Base-by-base conservation (phyloP, 495 filamentous ascomycete genomes). In the Daldinia vernicosa region DNA sequence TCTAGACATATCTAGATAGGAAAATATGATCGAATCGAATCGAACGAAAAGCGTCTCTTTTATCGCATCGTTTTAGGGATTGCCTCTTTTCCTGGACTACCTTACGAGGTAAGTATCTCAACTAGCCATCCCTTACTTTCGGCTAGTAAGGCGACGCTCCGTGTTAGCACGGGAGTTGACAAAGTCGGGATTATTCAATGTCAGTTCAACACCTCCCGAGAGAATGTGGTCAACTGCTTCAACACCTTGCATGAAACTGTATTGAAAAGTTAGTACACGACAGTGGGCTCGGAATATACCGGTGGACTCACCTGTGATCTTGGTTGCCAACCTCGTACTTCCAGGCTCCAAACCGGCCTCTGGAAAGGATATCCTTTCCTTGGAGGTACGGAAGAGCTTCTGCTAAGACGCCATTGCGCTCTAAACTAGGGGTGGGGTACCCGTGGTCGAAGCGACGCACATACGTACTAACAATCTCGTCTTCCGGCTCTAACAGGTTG, bases 131-230 rank as follows among this genome's bases (percentile, higher is more conserved):
- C 24, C 9, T 15, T 51, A 51, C 19, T 51, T 51, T 51, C 22
- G 22, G 24, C 4, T 11, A 0, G 15, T 55, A 15, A 55, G 26
- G 8, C 52, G 52, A 55, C 52, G 52, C 28, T 30, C 52, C 15
- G 27, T 55, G 26, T 55, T 55, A 32, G 52, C 11, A 55, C 27
- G 52, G 14, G 22, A 15, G 15, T 55, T 55, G 27, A 55, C 52
- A 11, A 55, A 55, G 15, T 28, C 27, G 27, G 52, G 27, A 17
- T 55, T 55, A 6, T 56, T 43, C 12, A 28, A 50, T 15, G 72
- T 81, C 66, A 81, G 81, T 56, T 61, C 58, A 26, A 55, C 52
- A 9, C 27, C 52, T n/a, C 27, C 52, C 9, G 27, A 55, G 15
- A 55, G 45, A 17, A 55, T 11, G 52, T 33, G 45, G 15, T 59